These are phyloP conservation scores for Cytospora mali DNA, from an alignment of 2,329 filamentous ascomycete genomes.

Conservation along the genomic window DNA sequence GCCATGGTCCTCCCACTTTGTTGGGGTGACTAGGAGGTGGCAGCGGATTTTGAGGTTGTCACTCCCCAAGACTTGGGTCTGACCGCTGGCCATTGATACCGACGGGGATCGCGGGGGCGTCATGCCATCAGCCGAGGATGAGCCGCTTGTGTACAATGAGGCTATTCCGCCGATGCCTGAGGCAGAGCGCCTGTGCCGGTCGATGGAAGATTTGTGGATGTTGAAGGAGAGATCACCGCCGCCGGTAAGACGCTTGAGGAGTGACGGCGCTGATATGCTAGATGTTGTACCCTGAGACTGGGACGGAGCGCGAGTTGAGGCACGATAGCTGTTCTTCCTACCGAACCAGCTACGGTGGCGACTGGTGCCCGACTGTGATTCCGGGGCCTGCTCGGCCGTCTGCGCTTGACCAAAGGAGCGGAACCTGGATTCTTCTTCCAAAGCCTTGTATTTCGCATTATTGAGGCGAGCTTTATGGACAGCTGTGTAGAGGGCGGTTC, in stretches of 20 bases:
- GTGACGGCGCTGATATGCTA: slow-evolving; percentile 69
- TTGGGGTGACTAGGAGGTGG: slow-evolving; percentile 74
- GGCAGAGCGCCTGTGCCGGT: slow-evolving; percentile 54
- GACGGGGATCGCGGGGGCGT: slow-evolving; percentile 60
- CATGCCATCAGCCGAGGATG: slow-evolving; percentile 52
- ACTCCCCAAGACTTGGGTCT: slow-evolving; percentile 63
- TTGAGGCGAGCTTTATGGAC: slow-evolving; percentile 90
- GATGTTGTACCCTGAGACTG: slow-evolving; percentile 72
- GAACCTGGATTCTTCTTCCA: slow-evolving; percentile 68
- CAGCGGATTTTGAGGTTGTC: slow-evolving; percentile 84
- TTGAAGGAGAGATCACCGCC: slow-evolving; percentile 76
- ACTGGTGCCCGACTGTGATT: slow-evolving; percentile 46
- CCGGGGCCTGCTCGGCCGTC: slow-evolving; percentile 51
- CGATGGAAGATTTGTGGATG: slow-evolving; percentile 76
- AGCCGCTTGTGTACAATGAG: slow-evolving; percentile 64
- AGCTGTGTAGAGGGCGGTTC: slow-evolving; percentile 78
- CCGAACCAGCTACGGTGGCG: slow-evolving; percentile 61
- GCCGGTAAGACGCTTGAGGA: slow-evolving; percentile 76
- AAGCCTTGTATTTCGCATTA: slow-evolving; percentile 81
- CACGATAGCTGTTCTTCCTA: slow-evolving; percentile 66
- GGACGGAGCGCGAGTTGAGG: slow-evolving; percentile 62
- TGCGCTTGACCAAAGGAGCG: slow-evolving; percentile 69
- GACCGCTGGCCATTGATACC: slow-evolving; percentile 55
- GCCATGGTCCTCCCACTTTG: slow-evolving; percentile 91
- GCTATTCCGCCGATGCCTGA: slow-evolving; percentile 53